Evolutionary conservation across 2,329 filamentous ascomycete species (phyloP).

Genomic region (Colletotrichum caudatum): DNA sequence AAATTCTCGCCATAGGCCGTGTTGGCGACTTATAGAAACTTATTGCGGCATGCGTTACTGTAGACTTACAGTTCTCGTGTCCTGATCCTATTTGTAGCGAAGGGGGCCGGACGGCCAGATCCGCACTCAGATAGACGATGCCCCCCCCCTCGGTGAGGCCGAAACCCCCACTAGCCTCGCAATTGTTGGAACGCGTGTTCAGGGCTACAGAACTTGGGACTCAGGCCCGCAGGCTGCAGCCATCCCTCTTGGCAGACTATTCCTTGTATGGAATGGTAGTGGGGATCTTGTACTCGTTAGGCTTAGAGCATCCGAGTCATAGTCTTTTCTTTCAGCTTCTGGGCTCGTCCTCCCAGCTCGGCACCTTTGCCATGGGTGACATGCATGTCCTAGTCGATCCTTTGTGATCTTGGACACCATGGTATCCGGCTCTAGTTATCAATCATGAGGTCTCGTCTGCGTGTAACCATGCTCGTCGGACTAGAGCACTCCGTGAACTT

Average conservation of each 20-base stretch:
- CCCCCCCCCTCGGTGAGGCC: conserved; percentile 71
- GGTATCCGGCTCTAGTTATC: conserved; percentile 67
- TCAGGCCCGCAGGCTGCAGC: conserved; percentile 60
- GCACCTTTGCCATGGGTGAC: conserved; percentile 64
- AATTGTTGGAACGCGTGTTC: conserved; percentile 9
- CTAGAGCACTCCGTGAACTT: conserved; percentile 62
- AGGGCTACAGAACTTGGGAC: conserved; percentile 47
- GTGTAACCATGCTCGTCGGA: conserved; percentile 57
- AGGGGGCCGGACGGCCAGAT: conserved; percentile 58
- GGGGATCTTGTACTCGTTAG: conserved; percentile 66
- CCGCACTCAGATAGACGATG: conserved; percentile 72
- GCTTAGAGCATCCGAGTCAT: conserved; percentile 69
- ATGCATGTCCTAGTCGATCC: conserved; percentile 68
- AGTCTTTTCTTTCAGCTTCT: conserved; percentile 68
- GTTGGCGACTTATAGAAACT: conserved; percentile 56
- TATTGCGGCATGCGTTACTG: conserved; percentile 58
- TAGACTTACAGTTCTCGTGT: conserved; percentile 55
- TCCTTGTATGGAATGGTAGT: conserved; percentile 71
- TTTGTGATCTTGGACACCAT: conserved; percentile 70
- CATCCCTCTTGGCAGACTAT: conserved; percentile 63
- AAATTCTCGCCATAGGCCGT: conserved; percentile 58
- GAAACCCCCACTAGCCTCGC: conserved; percentile 60
- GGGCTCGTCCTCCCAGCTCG: conserved; percentile 61
- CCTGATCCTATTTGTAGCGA: conserved; percentile 56
- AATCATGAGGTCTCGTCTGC: conserved; percentile 69